Evolutionary conservation across 805 yeast genomes (phyloP), one percentile per base, ranked within the genome.

Genomic region (Saturnispora zaruensis): DNA sequence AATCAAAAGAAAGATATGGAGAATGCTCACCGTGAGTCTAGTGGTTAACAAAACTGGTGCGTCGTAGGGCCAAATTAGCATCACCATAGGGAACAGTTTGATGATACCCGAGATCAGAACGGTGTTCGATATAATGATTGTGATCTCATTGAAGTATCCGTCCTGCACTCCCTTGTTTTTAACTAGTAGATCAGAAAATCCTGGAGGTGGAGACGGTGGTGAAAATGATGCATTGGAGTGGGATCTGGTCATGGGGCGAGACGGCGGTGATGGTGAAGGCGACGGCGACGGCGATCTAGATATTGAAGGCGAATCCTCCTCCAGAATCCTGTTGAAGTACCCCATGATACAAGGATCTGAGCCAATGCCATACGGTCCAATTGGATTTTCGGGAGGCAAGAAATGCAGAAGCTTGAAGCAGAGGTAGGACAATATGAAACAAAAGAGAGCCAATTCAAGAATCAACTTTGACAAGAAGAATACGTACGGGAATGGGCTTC

Each of bases 61-160:
- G 61, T 93, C 96, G 60, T 93, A 93, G 0, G 96, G 93, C 99
- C 99, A 93, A 33, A 93, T 91, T 30, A 93, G 71, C 90, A 91
- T 91, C 32, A 93, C 72, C 18, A 93, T 84, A 0, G 99, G 99
- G 54, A 91, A 82, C 21, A 91, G 71, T 60, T 85, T 87, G 37
- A 91, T 82, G 0, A 87, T 79, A 41, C 87, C 81, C 0, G 97
- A 82, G 5, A 89, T 74, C 42, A 90, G 62, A 1, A 89, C 73
- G 0, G 96, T 84, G 8, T 82, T 74, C 0, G 88, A 74, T 16
- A 90, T 40, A 8, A 53, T 45, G 14, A 24, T 21, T 16, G 49
- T 46, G 3, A 48, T 44, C 36, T 44, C 46, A 5, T 40, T 28
- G n/a, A 51, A 53, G 11, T 44, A 16, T 2, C 44, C 48, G 23